phyloP scores from a whole-genome alignment of 345 rosid species.

The Euphorbia lathyris region DNA sequence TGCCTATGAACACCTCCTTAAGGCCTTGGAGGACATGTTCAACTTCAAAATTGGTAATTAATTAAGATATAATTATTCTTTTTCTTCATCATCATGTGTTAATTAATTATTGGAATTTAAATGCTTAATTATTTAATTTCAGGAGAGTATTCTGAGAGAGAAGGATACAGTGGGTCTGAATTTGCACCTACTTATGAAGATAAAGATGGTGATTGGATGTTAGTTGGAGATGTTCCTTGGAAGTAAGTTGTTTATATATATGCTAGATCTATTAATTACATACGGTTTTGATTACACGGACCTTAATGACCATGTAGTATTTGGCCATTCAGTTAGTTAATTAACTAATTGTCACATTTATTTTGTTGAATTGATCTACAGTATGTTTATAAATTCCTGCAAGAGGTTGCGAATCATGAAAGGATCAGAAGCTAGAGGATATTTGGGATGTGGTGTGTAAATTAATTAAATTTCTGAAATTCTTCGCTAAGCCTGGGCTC shows the following conservation, averaged over 20 bases:
- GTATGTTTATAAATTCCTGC: constrained; percentile 54
- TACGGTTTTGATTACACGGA: too few relatives aligned
- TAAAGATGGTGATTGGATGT: constrained; percentile 32
- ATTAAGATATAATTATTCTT: too few relatives aligned
- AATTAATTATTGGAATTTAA: background rate
- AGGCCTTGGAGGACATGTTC: constrained; percentile 65
- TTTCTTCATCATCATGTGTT: too few relatives aligned
- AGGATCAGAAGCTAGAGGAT: constrained; percentile 52
- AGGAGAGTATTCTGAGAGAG: constrained; percentile 48
- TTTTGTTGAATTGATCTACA: background rate
- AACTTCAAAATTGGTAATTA: constrained; percentile 50
- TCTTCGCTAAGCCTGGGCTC: too few relatives aligned
- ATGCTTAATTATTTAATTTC: too few relatives aligned
- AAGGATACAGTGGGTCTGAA: constrained; percentile 63
- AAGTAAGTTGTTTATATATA: constrained; percentile 15
- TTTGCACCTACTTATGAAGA: constrained; percentile 34
- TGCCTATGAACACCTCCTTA: constrained; percentile 50
- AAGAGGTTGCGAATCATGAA: constrained; percentile 57
- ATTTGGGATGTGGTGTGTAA: constrained; percentile 40
- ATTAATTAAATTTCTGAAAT: too few relatives aligned
- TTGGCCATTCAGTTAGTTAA: too few relatives aligned
- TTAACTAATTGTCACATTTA: background rate
- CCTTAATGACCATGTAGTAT: too few relatives aligned
- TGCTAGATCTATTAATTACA: too few relatives aligned
- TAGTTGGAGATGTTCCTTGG: constrained; percentile 32